Conservation (phyloP, 305 asterid genomes). For the Caryopteris hybrid region DNA sequence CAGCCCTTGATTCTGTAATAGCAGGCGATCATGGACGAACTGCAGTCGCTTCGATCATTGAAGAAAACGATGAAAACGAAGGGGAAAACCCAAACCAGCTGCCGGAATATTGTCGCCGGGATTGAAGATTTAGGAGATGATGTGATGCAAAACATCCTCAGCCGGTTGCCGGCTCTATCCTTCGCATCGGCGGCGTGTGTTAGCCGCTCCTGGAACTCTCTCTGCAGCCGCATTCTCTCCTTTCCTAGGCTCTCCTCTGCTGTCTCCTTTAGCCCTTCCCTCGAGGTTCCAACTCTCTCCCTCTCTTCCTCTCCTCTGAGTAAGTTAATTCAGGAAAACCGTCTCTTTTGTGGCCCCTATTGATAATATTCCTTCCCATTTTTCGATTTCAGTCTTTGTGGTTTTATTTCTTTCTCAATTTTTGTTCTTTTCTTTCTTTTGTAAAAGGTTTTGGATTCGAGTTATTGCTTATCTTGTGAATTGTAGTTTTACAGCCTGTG, state of each 20-base stretch:
- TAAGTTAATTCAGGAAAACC: conserved; percentile 1
- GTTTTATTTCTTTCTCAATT: background rate
- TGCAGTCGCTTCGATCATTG: conserved; percentile 21
- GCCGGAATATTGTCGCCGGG: background rate
- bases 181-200: conserved; percentile 86
- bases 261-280: conserved; percentile 50
- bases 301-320: background rate
- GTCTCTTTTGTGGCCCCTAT: background rate
- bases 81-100: conserved; percentile 1
- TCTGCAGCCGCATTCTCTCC: conserved; percentile 55
- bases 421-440: background rate
- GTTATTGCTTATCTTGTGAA: background rate
- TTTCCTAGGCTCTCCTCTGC: conserved; percentile 66
- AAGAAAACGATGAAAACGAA: conserved; percentile 21
- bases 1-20: background rate
- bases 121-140: conserved; percentile 63
- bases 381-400: background rate
- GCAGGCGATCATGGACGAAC: conserved; percentile 25
- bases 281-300: conserved; percentile 30
- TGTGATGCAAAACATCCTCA: conserved; percentile 48
- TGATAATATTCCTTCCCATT: background rate
- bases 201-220: conserved; percentile 63
- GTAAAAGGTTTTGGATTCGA: background rate
- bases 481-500: background rate
- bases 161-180: conserved; percentile 58